Base-by-base conservation (phyloP, 768 basidiomycete genomes). In the Leccinum pellstonianum region DNA sequence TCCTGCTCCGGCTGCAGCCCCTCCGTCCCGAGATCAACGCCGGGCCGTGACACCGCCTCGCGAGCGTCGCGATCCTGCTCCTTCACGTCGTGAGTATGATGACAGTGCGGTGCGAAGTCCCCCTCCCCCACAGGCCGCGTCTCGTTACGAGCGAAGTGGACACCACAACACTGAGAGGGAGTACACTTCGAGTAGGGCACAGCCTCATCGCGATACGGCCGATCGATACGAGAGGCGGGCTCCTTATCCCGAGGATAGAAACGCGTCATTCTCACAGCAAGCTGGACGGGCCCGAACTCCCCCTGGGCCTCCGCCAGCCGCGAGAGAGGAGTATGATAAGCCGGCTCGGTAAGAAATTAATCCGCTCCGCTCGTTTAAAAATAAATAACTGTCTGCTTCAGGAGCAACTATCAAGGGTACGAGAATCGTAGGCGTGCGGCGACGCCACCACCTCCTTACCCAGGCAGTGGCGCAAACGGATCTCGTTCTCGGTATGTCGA, bases 31-130 rank as follows among this genome's bases (percentile, higher is more conserved):
- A 38, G 89, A 90, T 58, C 80, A 81, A 58, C 79, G 88, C 52
- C 77, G 87, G 58, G 84, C 86, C 57, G 76, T 78, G 14, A 84
- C 83, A 11, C 77, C 89, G 54, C 82, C 87, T 15, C 80, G 88
- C 64, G 90, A 89, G 11, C 84, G 83, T 66, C 79, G 87, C 41
- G 90, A 90, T 59, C 47, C 58, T n/a, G 86, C 87, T 72, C 75
- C 81, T 63, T 66, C 78, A 61, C 75, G 77, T 64, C 83, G 86
- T 59, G 88, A 92, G 52, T 80, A 84, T 65, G 88, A 93, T 64
- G 91, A 92, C 52, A 86, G 85, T 64, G 80, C 86, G 66, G 66
- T 72, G 66, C 80, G 87, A 50, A 87, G 82, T 57, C 72, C 79
- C 29, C 29, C 29, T 57, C 75, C 77, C n/a, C 72, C 73, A 25